Evolutionary conservation across 306 rosid genomes (phyloP), one percentile per base, ranked within the genome.

Genomic region (Lupinus albus): DNA sequence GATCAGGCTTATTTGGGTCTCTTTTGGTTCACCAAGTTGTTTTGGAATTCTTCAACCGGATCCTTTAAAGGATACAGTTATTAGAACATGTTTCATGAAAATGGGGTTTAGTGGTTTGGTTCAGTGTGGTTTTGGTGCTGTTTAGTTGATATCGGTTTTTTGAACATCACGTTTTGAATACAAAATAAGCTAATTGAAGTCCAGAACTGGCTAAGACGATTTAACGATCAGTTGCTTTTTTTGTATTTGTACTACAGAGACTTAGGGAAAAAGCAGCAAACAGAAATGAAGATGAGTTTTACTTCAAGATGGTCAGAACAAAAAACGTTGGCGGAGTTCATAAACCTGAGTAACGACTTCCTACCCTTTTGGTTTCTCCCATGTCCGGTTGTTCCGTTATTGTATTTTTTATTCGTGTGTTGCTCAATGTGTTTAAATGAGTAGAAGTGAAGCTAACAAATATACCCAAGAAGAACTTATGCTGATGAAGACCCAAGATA

Each of bases 401-500:
- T 73, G 4, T 14, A 62, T 14, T 15, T 21, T 50, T 47, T 32
- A 25, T 12, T 3, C 16, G 2, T 42, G n/a, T 9, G 7, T 39
- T 7, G 57, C n/a, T 21, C 32, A 54, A 9, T 5, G 54, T 44
- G 20, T 41, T 70, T 30, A 5, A 3, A 8, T 49, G 30, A 48
- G 28, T 77, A 92, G 96, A 85, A 82, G 77, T 80, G 78, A 81
- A 55, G 93, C 87, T 11, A 84, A 86, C 73, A 89, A 86, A 78
- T 87, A 87, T 13, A 84, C 79, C 69, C 76, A 84, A 3, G 98
- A 89, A 25, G 88, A 87, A 74, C 86, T 89, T 33, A 65, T 83
- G 79, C 73, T 89, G 61, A 89, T 92, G 95, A 89, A 89, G 80
- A 83, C 93, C 36, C 96, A 87, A 62, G 95, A 89, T 78, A 83